These are phyloP conservation scores for Starmerella bombi DNA, from an alignment of 805 yeast species.

Conservation along the genomic window DNA sequence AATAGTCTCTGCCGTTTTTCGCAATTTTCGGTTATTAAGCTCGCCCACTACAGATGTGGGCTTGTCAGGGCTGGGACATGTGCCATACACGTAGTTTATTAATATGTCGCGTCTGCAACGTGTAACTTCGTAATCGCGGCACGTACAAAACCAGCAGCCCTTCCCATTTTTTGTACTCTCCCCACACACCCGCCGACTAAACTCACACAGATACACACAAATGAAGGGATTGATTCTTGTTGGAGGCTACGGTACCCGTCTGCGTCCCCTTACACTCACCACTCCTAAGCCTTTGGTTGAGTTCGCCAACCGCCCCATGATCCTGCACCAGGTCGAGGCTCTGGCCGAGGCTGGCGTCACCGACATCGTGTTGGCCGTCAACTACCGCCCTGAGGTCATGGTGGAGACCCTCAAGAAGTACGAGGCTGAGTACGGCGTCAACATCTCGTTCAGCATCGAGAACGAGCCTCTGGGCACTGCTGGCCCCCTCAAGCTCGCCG, in stretches of 20 bases:
- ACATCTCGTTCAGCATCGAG: slow-evolving; percentile 93
- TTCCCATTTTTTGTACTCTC: not conserved
- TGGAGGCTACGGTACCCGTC: slow-evolving; percentile 99
- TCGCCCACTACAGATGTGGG: too few relatives aligned
- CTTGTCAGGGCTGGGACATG: not conserved
- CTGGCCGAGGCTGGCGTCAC: slow-evolving; percentile 97
- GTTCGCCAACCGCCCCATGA: slow-evolving; percentile 98
- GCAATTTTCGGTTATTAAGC: too few relatives aligned
- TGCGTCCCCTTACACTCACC: slow-evolving; percentile 93
- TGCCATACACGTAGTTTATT: slow-evolving; percentile 2
- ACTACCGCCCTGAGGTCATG: slow-evolving; percentile 99
- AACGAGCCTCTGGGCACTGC: slow-evolving; percentile 99
- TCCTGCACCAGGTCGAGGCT: slow-evolving; percentile 95
- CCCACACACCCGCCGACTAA: not conserved
- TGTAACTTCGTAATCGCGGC: slow-evolving; percentile 12
- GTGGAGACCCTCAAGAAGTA: slow-evolving; percentile 83
- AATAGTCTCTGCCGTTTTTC: too few relatives aligned
- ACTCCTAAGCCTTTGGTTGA: slow-evolving; percentile 95
- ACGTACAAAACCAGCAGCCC: not conserved
- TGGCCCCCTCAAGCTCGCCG: slow-evolving; percentile 97
- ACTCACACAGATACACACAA: not conserved
- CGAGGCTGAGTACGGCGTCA: slow-evolving; percentile 88
- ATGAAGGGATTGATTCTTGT: slow-evolving; percentile 95
- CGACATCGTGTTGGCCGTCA: slow-evolving; percentile 95
- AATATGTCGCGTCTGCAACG: slow-evolving; percentile 16